A percentile compares a stretch with the other conserved stretches of the same genome.
These are phyloP conservation scores for Cryptococcus jaspeensis DNA, from an alignment of 1,284 basidiomycete genomes.

Conservation along the genomic window DNA sequence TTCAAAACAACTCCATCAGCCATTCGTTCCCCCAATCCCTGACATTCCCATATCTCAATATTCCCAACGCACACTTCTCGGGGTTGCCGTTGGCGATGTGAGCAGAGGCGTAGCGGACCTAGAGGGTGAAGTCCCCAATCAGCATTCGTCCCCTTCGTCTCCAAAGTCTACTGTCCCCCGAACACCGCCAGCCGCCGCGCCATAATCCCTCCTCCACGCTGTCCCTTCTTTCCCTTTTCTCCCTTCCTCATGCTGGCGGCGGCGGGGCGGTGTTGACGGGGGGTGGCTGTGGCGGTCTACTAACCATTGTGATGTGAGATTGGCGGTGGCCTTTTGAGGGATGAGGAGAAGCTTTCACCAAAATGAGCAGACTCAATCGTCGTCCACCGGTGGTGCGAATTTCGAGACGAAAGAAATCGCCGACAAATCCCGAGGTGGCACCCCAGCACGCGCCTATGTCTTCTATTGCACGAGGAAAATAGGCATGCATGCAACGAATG, in stretches of 20 bases:
- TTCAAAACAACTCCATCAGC: conserved; percentile 7
- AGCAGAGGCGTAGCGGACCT: conserved; percentile 89
- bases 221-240: neutral
- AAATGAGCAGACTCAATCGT: too few relatives aligned
- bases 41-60: neutral
- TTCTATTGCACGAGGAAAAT: too few relatives aligned
- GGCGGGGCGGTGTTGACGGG: neutral
- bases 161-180: too few relatives aligned
- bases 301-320: neutral
- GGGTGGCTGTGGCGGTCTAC: neutral
- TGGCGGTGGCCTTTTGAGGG: conserved; percentile 1
- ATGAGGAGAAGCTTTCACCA: neutral
- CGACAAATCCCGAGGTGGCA: too few relatives aligned
- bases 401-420: too few relatives aligned
- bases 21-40: neutral
- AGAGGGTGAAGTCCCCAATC: neutral
- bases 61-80: conserved; percentile 74
- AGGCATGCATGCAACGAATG: too few relatives aligned
- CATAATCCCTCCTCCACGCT: neutral
- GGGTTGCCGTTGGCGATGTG: conserved; percentile 76
- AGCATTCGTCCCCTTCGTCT: too few relatives aligned
- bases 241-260: neutral
- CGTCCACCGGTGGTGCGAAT: too few relatives aligned
- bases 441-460: too few relatives aligned
- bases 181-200: neutral